Evolutionary conservation across 176 grass and related monocot genomes (phyloP).

Genomic region (Metroxylon sagu): DNA sequence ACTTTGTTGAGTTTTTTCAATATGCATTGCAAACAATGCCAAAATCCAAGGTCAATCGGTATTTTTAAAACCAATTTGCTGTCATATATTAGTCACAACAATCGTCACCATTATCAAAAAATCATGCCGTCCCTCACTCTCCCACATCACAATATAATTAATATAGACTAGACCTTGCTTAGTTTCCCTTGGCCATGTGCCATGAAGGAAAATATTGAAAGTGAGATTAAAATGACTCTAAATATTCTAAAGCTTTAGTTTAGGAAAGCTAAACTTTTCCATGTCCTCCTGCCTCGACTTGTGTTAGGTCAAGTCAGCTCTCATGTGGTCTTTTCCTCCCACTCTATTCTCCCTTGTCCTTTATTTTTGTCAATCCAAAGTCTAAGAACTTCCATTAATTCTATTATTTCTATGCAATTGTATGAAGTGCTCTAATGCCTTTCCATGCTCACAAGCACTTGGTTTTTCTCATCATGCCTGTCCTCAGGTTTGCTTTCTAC

Average conservation of each 20-base stretch:
- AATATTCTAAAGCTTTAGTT: background rate
- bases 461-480: background rate
- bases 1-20: too few species aligned
- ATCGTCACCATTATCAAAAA: background rate
- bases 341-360: too few species aligned
- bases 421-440: background rate
- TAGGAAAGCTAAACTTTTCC: background rate
- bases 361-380: background rate
- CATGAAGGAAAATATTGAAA: background rate
- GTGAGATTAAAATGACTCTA: background rate
- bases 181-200: background rate
- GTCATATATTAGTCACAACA: background rate
- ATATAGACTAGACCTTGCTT: background rate
- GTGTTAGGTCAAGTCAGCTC: too few species aligned
- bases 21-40: too few species aligned
- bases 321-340: too few species aligned
- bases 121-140: background rate
- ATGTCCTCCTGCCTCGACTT: background rate
- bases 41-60: too few species aligned
- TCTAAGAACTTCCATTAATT: background rate
- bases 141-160: background rate
- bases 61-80: background rate
- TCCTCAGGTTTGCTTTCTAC: slow-evolving; percentile 1
- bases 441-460: background rate
- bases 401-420: background rate